phyloP scores from a whole-genome alignment of 1,284 basidiomycete genomes.

The Puccinia novopanici region DNA sequence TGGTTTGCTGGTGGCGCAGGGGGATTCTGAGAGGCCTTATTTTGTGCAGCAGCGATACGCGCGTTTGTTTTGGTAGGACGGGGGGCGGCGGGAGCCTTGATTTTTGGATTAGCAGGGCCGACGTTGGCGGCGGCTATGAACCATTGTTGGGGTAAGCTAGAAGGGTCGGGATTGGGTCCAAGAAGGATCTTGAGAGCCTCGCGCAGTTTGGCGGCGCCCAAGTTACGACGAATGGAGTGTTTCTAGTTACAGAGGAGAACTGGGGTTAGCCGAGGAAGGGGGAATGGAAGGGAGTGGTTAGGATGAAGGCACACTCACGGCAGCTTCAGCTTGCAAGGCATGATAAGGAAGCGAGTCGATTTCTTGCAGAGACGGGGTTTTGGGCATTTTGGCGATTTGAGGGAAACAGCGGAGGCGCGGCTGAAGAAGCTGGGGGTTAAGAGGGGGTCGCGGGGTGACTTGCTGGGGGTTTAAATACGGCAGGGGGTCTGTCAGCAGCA shows the following conservation, averaged over 20 bases:
- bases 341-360: slow-evolving; percentile 42
- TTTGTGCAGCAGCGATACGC: slow-evolving; percentile 5
- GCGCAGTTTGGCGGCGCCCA: slow-evolving; percentile 32
- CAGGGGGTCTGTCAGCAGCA: no score
- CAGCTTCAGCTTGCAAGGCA: slow-evolving; percentile 45
- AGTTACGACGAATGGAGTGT: slow-evolving; percentile 44
- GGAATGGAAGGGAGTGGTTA: background rate
- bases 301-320: slow-evolving; percentile 6
- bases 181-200: slow-evolving; percentile 28
- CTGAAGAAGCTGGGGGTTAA: background rate
- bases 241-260: slow-evolving; percentile 6
- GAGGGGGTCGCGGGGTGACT: background rate
- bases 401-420: background rate
- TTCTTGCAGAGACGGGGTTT: slow-evolving; percentile 9
- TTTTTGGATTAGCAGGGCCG: background rate
- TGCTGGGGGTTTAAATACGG: background rate
- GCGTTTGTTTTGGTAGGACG: slow-evolving; percentile 19
- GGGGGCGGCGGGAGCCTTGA: background rate
- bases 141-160: slow-evolving; percentile 26
- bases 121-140: slow-evolving; percentile 20
- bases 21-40: background rate
- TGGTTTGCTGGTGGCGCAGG: background rate
- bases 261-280: no score
- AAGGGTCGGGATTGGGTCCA: slow-evolving; percentile 1
- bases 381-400: slow-evolving; percentile 1